phyloP scores from a whole-genome alignment of 2,329 filamentous ascomycete species.

The Aspergillus jensenii region DNA sequence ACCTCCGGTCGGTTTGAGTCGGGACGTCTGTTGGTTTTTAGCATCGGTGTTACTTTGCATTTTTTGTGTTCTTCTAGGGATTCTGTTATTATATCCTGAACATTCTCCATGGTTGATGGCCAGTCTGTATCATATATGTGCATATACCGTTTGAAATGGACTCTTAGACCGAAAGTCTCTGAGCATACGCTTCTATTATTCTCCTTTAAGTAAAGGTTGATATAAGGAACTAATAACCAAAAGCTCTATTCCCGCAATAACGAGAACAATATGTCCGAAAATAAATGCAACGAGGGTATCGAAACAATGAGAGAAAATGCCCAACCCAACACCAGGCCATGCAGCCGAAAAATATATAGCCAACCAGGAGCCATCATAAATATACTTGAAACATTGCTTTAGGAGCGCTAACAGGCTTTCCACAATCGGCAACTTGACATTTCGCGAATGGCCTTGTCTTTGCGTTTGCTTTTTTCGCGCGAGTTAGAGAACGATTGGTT shows the following conservation, averaged over 20 bases:
- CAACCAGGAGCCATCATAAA: conserved; percentile 32
- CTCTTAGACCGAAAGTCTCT: not conserved
- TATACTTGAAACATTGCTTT: conserved; percentile 49
- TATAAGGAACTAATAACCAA: conserved; percentile 2
- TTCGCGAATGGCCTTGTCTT: conserved; percentile 43
- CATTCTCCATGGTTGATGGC: conserved; percentile 19
- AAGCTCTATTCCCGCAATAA: not conserved
- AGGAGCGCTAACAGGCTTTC: conserved; percentile 38
- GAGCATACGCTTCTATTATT: not conserved
- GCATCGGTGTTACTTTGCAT: conserved; percentile 19
- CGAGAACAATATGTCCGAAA: conserved; percentile 7
- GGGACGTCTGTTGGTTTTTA: conserved; percentile 13
- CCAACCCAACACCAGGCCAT: conserved; percentile 20
- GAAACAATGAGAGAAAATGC: conserved; percentile 11
- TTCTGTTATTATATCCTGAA: conserved; percentile 32
- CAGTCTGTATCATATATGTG: conserved; percentile 27
- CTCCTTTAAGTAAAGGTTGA: not conserved
- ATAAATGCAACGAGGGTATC: conserved; percentile 21
- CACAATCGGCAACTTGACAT: conserved; percentile 46
- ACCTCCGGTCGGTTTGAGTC: conserved; percentile 50
- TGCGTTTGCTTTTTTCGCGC: conserved; percentile 31
- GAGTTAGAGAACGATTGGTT: conserved; percentile 38
- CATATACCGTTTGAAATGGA: conserved; percentile 2
- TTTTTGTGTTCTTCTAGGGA: conserved; percentile 4
- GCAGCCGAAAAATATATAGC: conserved; percentile 11